Evolutionary conservation across 768 basidiomycete species (phyloP).

Genomic region (Epithele typhae): DNA sequence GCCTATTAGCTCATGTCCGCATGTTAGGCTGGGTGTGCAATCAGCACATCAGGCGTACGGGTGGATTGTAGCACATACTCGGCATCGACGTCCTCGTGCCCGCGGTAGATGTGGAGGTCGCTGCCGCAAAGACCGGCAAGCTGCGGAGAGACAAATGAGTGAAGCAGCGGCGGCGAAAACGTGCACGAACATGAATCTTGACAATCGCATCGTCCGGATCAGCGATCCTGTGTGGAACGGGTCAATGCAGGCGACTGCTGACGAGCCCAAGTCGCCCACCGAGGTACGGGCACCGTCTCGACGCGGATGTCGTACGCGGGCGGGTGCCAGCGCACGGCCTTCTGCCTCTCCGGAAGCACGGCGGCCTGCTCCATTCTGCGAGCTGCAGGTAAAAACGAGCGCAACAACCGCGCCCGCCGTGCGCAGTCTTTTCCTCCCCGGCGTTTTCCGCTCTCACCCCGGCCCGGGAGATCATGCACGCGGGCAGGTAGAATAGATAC

Average conservation of each 20-base stretch:
- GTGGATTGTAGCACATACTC: slow-evolving; percentile 36
- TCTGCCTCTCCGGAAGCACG: slow-evolving; percentile 17
- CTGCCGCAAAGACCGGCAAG: slow-evolving; percentile 68
- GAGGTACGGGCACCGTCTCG: slow-evolving; percentile 55
- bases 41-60: not conserved
- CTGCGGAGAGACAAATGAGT: slow-evolving; percentile 27
- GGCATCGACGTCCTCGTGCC: slow-evolving; percentile 47
- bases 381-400: too few relatives aligned
- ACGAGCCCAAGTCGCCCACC: slow-evolving; percentile 25
- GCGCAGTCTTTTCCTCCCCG: too few relatives aligned
- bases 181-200: slow-evolving; percentile 62
- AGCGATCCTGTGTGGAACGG: slow-evolving; percentile 54
- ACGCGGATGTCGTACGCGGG: slow-evolving; percentile 68
- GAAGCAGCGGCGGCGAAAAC: too few relatives aligned
- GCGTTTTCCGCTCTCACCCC: too few relatives aligned
- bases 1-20: slow-evolving; percentile 78
- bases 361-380: too few relatives aligned
- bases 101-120: slow-evolving; percentile 73
- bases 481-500: too few relatives aligned
- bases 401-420: too few relatives aligned
- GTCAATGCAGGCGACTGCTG: too few relatives aligned
- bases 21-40: slow-evolving; percentile 43
- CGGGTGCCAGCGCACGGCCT: slow-evolving; percentile 60
- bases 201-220: slow-evolving; percentile 77
- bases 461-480: too few relatives aligned